Conservation (phyloP, 169 alveolate genomes). For the Sarcocystis neurona region DNA sequence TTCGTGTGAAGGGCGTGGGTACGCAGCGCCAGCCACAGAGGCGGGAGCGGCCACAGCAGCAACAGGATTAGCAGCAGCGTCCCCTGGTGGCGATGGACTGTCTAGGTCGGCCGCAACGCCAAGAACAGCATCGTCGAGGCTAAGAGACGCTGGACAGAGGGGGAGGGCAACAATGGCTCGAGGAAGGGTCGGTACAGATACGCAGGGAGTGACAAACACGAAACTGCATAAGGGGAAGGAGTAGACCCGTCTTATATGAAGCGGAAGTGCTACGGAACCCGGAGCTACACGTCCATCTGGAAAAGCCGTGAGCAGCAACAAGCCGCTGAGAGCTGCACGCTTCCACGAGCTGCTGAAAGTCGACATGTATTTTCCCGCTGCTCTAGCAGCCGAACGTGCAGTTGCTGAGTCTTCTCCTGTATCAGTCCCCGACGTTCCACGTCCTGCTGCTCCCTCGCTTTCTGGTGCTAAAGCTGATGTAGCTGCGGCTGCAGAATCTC, state of each 20-base stretch:
- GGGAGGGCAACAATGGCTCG: not conserved
- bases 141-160: not conserved
- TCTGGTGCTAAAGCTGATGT: too few species aligned
- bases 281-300: not conserved
- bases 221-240: not conserved
- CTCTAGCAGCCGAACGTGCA: not conserved
- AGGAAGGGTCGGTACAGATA: conserved; percentile 6
- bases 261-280: not conserved
- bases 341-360: not conserved
- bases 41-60: not conserved
- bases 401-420: not conserved
- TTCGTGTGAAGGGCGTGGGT: not conserved
- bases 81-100: not conserved
- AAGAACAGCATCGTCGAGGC: not conserved
- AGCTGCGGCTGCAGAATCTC: too few species aligned
- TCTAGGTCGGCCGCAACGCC: not conserved
- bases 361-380: not conserved
- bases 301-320: not conserved
- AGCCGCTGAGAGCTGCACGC: not conserved
- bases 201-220: not conserved
- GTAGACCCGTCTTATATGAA: not conserved
- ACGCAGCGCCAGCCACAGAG: not conserved
- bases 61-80: not conserved
- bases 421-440: not conserved
- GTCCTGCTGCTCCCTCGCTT: not conserved